Base-by-base conservation (phyloP, 352 stramenopile species). In the Pythium dissotocum region DNA sequence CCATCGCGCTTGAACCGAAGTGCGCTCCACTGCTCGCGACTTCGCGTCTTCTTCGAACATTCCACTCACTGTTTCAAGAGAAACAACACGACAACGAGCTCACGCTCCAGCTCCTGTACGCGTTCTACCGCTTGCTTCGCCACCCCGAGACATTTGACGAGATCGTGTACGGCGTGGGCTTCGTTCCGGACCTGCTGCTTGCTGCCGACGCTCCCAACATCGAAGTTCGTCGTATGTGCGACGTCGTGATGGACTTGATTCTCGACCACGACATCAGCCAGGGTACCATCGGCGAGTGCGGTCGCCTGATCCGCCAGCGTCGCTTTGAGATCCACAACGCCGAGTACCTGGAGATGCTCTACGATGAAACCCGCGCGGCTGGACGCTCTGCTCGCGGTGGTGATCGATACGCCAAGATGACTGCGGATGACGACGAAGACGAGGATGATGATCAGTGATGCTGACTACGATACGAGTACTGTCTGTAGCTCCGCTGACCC, bases 71-170 rank as follows among this genome's bases (percentile, higher is more conserved):
- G 4, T 94, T 96, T 65, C 87, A 94, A 54, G 87, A 94, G 57
- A 94, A 95, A 58, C 83, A 94, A 69, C 83, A 93, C 73, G 86
- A 95, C 69, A 89, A 90, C 44, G 89, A 96, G 66, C 76, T 95
- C 32, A 94, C 82, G 6, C 69, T 94, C 21, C 88, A 96, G 69
- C 66, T 95, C 2, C 63, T 96, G 21, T 94, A 89, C 69, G 74
- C 79, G 4, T 93, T 94, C 61, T 93, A 95, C 36, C 82, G 87
- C 18, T 77, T 94, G 67, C 69, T 95, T 33, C 78, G 83, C 28
- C 81, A 92, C 56, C 75, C 58, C 3, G 84, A 93, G 66, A 94
- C 85, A 5, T 89, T 94, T 66, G 85, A 95, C 48, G 85, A 93
- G 51, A 83, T 95, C 40, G 42, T 95, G 9, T 91, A 91, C 65